Evolutionary conservation across 2,329 filamentous ascomycete genomes (phyloP).

Genomic region (Sporothrix schenckii): DNA sequence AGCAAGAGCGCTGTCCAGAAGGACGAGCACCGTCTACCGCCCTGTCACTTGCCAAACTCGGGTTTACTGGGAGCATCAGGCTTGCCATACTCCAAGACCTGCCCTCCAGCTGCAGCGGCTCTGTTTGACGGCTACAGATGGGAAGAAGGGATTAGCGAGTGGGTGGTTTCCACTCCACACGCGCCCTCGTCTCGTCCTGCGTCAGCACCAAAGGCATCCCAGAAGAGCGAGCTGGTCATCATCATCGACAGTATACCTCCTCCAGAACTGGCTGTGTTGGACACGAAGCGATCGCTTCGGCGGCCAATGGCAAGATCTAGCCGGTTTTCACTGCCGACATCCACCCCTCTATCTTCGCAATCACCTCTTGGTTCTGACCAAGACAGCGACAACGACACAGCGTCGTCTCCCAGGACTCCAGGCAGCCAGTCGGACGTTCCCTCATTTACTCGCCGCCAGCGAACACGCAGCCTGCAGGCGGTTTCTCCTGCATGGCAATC

Average conservation of each 20-base stretch:
- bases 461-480: background rate
- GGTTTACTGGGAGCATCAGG: background rate
- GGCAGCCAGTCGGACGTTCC: background rate
- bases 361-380: background rate
- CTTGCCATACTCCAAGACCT: background rate
- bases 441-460: background rate
- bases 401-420: slow-evolving; percentile 8
- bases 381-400: background rate
- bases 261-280: background rate
- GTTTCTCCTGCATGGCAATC: background rate
- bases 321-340: background rate
- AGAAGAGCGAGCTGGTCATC: slow-evolving; percentile 20
- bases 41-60: background rate
- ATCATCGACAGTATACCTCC: background rate
- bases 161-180: slow-evolving; percentile 39
- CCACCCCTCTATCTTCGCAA: background rate
- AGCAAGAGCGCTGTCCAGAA: slow-evolving; percentile 24
- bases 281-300: background rate
- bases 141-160: slow-evolving; percentile 48
- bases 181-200: background rate
- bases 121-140: slow-evolving; percentile 42
- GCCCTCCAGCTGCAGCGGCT: background rate
- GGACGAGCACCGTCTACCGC: background rate
- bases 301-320: background rate
- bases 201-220: background rate